These are phyloP conservation scores for Jamesozyma jinghongensis DNA, from an alignment of 805 yeast species.

Conservation along the genomic window DNA sequence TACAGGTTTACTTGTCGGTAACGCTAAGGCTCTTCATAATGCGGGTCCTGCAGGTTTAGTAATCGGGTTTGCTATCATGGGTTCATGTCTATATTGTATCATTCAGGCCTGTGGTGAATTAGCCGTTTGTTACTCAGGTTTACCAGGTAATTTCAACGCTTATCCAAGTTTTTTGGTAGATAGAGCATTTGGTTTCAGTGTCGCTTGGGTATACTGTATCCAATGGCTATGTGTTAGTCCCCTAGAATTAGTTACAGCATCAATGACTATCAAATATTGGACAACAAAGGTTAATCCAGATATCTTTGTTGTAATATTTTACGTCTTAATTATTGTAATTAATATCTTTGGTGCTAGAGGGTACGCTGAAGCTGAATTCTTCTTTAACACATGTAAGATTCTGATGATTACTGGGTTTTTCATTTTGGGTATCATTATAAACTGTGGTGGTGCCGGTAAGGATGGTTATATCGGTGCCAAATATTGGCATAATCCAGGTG, in stretches of 20 bases:
- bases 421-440: slow-evolving; percentile 47
- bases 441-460: slow-evolving; percentile 48
- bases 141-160: slow-evolving; percentile 51
- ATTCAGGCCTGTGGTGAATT: slow-evolving; percentile 59
- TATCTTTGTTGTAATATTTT: slow-evolving; percentile 50
- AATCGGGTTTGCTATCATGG: slow-evolving; percentile 52
- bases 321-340: slow-evolving; percentile 39
- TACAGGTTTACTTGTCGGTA: slow-evolving; percentile 65
- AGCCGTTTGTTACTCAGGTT: slow-evolving; percentile 55
- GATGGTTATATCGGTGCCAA: slow-evolving; percentile 48
- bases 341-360: slow-evolving; percentile 50
- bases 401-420: slow-evolving; percentile 51
- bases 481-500: slow-evolving; percentile 57
- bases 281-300: slow-evolving; percentile 40
- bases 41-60: slow-evolving; percentile 61
- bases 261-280: slow-evolving; percentile 51
- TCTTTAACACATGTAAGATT: slow-evolving; percentile 50
- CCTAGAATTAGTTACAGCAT: slow-evolving; percentile 55
- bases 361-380: slow-evolving; percentile 61
- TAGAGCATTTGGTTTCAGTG: slow-evolving; percentile 61
- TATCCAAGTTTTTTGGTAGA: slow-evolving; percentile 56
- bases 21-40: slow-evolving; percentile 45
- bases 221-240: slow-evolving; percentile 61
- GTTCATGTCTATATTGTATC: slow-evolving; percentile 51
- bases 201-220: slow-evolving; percentile 62